Conservation (phyloP, 495 filamentous ascomycete species). For the Evansstolkia leycettana region DNA sequence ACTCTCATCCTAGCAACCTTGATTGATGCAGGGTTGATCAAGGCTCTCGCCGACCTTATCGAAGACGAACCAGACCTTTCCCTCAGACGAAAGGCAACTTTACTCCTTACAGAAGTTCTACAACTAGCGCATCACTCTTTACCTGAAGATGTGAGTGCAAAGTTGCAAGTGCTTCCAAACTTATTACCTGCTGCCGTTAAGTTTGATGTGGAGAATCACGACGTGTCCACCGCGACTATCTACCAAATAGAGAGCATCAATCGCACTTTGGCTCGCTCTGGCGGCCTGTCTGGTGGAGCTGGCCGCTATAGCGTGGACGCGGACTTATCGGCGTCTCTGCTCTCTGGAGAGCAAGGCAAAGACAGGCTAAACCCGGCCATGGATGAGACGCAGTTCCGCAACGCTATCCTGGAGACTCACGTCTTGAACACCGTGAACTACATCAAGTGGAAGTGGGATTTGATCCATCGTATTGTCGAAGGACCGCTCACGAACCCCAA, state of each 20-base stretch:
- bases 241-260: slow-evolving; percentile 98
- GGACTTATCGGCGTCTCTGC: slow-evolving; percentile 27
- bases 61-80: slow-evolving; percentile 62
- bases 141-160: slow-evolving; percentile 62
- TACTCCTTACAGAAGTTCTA: slow-evolving; percentile 80
- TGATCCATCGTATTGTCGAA: slow-evolving; percentile 82
- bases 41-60: slow-evolving; percentile 50
- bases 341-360: slow-evolving; percentile 53
- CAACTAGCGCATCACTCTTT: slow-evolving; percentile 79
- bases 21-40: slow-evolving; percentile 67
- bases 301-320: slow-evolving; percentile 34
- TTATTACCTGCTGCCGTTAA: slow-evolving; percentile 63
- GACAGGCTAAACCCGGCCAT: slow-evolving; percentile 58
- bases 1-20: slow-evolving; percentile 79
- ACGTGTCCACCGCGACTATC: slow-evolving; percentile 71
- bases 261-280: slow-evolving; percentile 77
- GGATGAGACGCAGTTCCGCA: slow-evolving; percentile 81
- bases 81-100: slow-evolving; percentile 75
- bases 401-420: slow-evolving; percentile 73
- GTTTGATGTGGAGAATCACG: slow-evolving; percentile 58
- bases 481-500: slow-evolving; percentile 88
- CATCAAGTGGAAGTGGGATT: slow-evolving; percentile 93
- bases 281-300: slow-evolving; percentile 23
- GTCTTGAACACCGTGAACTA: slow-evolving; percentile 78
- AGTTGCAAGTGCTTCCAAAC: slow-evolving; percentile 74